Base-by-base conservation (phyloP, 2,329 filamentous ascomycete species). In the Ophiostoma himal-ulmi region DNA sequence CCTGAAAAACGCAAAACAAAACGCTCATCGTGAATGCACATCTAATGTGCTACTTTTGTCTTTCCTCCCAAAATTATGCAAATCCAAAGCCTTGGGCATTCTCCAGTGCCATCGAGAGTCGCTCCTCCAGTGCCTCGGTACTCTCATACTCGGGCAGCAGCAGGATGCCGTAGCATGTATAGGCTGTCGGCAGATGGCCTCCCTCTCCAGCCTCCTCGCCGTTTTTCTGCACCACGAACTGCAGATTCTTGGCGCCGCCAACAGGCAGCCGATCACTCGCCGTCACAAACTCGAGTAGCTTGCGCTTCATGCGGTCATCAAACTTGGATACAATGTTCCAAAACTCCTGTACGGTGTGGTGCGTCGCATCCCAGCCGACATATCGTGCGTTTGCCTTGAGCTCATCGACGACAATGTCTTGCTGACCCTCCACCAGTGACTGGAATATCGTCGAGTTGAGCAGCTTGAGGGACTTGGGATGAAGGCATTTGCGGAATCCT, bases 101-200 rank as follows among this genome's bases (percentile, higher is more conserved):
- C 80, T 94, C 88, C 77, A 99, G 82, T 69, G 95, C 95, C 83
- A 96, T 88, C n/a, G 83, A 84, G 76, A 99, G 80, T 76, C 94
- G 92, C 80, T 89, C 84, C 77, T 84, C 84, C 77, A 99, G 78
- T 48, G 91, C 86, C 71, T 91, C 88, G 76, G 83, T 87, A 54
- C 86, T 87, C 69, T 81, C 84, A 78, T 98, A 99, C 79, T 94
- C 89, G 1, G 95, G 95, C 72, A 99, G 79, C 74, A 96, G 81
- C 65, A 99, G 80, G 67, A 91, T 94, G 1, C 94, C 93, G 80
- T 97, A 98, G 79, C 95, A 99, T 0, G 95, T 99, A 76, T 93
- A 90, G 72, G 92, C 94, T 5, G 91, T 96, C 3, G 95, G 95
- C 75, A 99, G 76, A 73, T 86, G 85, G 0, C 84, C 85, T 2